A percentile compares a stretch with the other conserved stretches of the same genome.
Conservation (phyloP, 208 protist species). For the Leishmania arabica region DNA sequence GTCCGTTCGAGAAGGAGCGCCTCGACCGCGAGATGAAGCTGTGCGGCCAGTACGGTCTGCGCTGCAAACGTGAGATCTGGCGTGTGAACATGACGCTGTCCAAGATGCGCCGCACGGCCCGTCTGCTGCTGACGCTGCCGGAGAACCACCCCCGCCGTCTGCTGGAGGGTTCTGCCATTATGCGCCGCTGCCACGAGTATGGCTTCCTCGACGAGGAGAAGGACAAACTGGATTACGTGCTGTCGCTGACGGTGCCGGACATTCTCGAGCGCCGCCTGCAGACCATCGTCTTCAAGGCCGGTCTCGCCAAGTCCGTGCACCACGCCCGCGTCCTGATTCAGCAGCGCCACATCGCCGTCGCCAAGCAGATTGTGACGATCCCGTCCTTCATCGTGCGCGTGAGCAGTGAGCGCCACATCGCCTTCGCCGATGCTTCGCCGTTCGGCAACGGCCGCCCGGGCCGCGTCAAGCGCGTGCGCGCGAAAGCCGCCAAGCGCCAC, state of each 20-base stretch:
- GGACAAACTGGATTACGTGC: conserved; percentile 99
- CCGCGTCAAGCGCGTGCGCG: conserved; percentile 95
- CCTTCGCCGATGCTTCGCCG: conserved; percentile 96
- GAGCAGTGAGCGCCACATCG: conserved; percentile 99
- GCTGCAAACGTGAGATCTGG: conserved; percentile 99
- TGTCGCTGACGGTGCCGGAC: conserved; percentile 98
- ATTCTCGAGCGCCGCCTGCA: conserved; percentile 99
- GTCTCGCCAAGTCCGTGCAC: conserved; percentile 99
- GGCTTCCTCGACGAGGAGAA: conserved; percentile 97
- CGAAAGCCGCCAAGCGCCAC: conserved; percentile 75
- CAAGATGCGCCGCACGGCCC: conserved; percentile 99
- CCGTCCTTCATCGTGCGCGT: conserved; percentile 99
- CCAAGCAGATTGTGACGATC: conserved; percentile 99
- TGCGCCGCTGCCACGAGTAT: conserved; percentile 97
- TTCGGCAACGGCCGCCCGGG: conserved; percentile 96
- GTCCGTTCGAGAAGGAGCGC: conserved; percentile 99
- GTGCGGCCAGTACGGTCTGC: conserved; percentile 98
- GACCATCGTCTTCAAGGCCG: conserved; percentile 98
- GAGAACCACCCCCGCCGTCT: conserved; percentile 96
- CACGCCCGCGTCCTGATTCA: conserved; percentile 99
- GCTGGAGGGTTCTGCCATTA: conserved; percentile 99
- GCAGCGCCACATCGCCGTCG: conserved; percentile 99
- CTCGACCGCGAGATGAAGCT: conserved; percentile 99
- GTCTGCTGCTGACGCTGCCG: conserved; percentile 99
- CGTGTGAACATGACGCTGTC: conserved; percentile 98